phyloP scores from a whole-genome alignment of 352 stramenopile species.

The Blastocystis sp. region DNA sequence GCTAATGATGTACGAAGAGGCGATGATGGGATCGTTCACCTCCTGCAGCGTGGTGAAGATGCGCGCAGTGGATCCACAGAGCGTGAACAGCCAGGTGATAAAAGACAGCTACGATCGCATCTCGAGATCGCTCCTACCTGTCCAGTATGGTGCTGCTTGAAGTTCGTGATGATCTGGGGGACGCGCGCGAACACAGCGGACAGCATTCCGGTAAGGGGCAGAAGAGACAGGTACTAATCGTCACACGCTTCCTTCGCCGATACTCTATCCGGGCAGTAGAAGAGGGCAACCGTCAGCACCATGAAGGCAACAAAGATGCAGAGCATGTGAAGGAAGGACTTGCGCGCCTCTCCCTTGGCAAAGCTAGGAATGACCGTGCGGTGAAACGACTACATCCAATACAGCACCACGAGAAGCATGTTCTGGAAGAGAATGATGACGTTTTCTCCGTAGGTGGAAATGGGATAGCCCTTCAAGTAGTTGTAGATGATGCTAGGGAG shows the following conservation, averaged over 20 bases:
- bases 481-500: constrained; percentile 81
- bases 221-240: constrained; percentile 51
- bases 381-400: constrained; percentile 77
- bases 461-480: constrained; percentile 78
- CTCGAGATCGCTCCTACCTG: constrained; percentile 70
- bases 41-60: constrained; percentile 82
- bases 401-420: constrained; percentile 78
- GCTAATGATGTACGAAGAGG: constrained; percentile 55
- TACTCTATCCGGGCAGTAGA: constrained; percentile 71
- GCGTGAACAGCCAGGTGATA: constrained; percentile 81
- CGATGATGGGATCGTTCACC: constrained; percentile 67
- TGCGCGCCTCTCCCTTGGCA: constrained; percentile 22
- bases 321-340: constrained; percentile 28
- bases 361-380: not conserved
- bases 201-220: constrained; percentile 55
- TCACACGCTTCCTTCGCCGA: not conserved
- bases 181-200: constrained; percentile 61
- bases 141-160: constrained; percentile 83
- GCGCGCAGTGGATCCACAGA: constrained; percentile 78
- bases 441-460: constrained; percentile 82
- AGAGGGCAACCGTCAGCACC: constrained; percentile 74
- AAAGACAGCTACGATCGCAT: constrained; percentile 74
- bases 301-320: constrained; percentile 75
- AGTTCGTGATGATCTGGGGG: constrained; percentile 75
- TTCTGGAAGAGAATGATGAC: constrained; percentile 82